A percentile compares a stretch with the other conserved stretches of the same genome.
Conservation (phyloP, 148 eudicot species). For the Cornus florida region DNA sequence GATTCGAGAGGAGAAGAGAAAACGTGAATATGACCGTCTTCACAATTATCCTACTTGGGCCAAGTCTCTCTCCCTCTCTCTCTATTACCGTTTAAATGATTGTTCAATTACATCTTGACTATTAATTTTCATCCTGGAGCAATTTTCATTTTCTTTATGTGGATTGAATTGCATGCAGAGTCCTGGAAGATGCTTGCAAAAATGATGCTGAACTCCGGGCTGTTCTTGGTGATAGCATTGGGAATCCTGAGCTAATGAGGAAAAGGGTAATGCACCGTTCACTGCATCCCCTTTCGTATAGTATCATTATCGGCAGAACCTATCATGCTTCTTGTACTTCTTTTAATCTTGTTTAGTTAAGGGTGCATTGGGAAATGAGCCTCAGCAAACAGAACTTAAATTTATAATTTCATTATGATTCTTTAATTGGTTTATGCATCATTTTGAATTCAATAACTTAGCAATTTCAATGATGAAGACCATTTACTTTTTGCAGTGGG, state of each 20-base stretch:
- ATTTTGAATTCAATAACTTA: background rate
- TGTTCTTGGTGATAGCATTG: conserved; percentile 94
- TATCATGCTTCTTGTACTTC: background rate
- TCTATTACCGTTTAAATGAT: too few species aligned
- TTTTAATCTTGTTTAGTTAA: background rate
- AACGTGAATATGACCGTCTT: conserved; percentile 58
- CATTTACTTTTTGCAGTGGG: background rate
- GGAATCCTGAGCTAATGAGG: conserved; percentile 89
- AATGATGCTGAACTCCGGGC: conserved; percentile 81
- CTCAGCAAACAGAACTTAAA: too few species aligned
- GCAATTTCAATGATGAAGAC: background rate
- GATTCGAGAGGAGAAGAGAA: conserved; percentile 79
- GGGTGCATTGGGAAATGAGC: background rate
- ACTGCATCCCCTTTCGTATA: background rate
- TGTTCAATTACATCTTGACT: background rate
- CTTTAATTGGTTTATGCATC: background rate
- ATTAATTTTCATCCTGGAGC: background rate
- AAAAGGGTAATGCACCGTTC: conserved; percentile 47
- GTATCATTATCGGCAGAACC: background rate
- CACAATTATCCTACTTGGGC: conserved; percentile 93
- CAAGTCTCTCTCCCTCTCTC: conserved; percentile 37
- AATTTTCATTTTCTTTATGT: background rate
- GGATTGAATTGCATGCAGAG: conserved; percentile 45
- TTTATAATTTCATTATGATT: too few species aligned
- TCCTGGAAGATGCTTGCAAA: conserved; percentile 89